Evolutionary conservation across 2,329 filamentous ascomycete species (phyloP).

Genomic region (Coniochaeta sp.): DNA sequence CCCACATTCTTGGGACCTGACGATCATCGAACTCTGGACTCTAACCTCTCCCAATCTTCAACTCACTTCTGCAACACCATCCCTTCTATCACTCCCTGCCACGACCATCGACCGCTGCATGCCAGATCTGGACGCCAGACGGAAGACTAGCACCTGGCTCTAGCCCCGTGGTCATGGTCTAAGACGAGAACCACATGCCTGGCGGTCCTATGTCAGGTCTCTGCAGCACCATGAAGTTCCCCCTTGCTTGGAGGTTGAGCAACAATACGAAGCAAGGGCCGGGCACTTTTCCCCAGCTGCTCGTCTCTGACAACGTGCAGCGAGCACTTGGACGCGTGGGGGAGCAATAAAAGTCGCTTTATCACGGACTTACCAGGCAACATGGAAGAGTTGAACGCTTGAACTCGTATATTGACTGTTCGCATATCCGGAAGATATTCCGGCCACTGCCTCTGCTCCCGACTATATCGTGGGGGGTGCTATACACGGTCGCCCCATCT

Average conservation of each 20-base stretch:
- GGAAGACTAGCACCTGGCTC: too few relatives aligned
- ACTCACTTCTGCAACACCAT: not conserved
- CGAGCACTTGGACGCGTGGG: not conserved
- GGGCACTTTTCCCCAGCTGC: not conserved
- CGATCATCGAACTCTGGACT: not conserved
- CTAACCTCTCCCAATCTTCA: not conserved
- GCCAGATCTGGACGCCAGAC: not conserved
- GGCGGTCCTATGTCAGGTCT: too few relatives aligned
- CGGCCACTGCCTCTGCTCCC: conserved; percentile 8
- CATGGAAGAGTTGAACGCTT: conserved; percentile 5
- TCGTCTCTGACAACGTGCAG: not conserved
- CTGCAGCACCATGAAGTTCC: too few relatives aligned
- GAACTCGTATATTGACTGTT: conserved; percentile 10
- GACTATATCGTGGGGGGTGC: conserved; percentile 6
- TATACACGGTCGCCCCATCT: conserved; percentile 5
- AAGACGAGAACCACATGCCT: too few relatives aligned
- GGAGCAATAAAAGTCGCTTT: conserved; percentile 8
- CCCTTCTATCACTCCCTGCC: not conserved
- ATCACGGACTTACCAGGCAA: conserved; percentile 7
- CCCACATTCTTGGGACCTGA: not conserved
- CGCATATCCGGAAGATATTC: conserved; percentile 12
- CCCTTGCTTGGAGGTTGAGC: too few relatives aligned
- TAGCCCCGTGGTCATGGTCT: too few relatives aligned
- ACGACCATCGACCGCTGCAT: not conserved
- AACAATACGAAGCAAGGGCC: not conserved